phyloP scores from a whole-genome alignment of 768 basidiomycete species.

The Calvatia gigantea region DNA sequence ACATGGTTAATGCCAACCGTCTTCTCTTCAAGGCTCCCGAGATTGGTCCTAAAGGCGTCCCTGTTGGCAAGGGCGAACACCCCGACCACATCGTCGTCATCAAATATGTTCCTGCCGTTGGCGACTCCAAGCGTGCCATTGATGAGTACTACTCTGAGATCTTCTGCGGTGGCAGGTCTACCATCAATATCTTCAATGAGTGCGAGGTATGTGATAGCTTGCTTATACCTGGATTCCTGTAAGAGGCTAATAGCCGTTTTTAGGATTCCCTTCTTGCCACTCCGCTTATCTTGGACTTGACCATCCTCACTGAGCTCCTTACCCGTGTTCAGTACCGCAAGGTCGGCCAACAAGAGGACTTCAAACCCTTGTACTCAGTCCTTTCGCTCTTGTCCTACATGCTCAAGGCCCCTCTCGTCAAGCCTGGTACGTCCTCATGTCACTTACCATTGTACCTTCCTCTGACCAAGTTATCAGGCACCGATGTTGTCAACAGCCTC shows the following conservation, averaged over 20 bases:
- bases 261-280: conserved; percentile 95
- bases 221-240: not conserved
- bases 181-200: conserved; percentile 97
- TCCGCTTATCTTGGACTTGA: conserved; percentile 90
- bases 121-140: conserved; percentile 98
- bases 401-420: conserved; percentile 98
- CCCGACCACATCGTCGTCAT: conserved; percentile 97
- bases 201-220: conserved; percentile 64
- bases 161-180: conserved; percentile 90
- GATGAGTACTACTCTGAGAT: conserved; percentile 99
- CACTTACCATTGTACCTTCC: not conserved
- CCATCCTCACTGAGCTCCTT: conserved; percentile 90
- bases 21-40: conserved; percentile 85
- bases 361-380: conserved; percentile 84
- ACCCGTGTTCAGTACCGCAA: conserved; percentile 90
- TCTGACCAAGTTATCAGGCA: conserved; percentile 36
- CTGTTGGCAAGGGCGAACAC: conserved; percentile 84
- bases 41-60: conserved; percentile 44
- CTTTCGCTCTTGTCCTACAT: conserved; percentile 93
- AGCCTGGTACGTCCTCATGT: conserved; percentile 55
- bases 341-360: conserved; percentile 49
- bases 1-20: conserved; percentile 93
- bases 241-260: conserved; percentile 11
- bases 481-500: conserved; percentile 92
- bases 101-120: conserved; percentile 95